These are phyloP conservation scores for Kregervanrija delftensis DNA, from an alignment of 805 yeast species.

Conservation along the genomic window DNA sequence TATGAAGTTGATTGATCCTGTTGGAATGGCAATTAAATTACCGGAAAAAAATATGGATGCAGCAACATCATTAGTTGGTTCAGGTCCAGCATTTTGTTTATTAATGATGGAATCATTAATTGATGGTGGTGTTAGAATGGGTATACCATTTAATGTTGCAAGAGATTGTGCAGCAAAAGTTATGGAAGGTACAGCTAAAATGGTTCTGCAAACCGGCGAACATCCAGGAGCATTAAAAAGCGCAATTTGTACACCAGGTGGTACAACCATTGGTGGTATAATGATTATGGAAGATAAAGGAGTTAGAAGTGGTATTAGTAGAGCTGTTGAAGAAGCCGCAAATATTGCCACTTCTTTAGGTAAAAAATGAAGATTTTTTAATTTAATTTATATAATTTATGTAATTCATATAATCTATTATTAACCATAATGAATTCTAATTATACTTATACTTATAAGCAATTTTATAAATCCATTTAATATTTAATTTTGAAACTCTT, in stretches of 20 bases:
- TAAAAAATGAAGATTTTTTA: conserved; percentile 32
- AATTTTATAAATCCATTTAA: neutral
- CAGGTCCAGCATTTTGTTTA: conserved; percentile 93
- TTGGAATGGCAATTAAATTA: conserved; percentile 59
- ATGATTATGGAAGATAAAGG: conserved; percentile 89
- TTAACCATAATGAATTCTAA: neutral
- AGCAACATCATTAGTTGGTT: conserved; percentile 90
- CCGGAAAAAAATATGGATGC: conserved; percentile 96
- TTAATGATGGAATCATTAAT: conserved; percentile 85
- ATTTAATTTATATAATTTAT: neutral
- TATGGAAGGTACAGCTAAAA: conserved; percentile 86
- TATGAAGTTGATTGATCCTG: conserved; percentile 49
- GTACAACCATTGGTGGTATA: conserved; percentile 94
- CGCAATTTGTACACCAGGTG: conserved; percentile 94
- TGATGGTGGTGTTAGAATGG: conserved; percentile 94
- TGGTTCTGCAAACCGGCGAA: conserved; percentile 74
- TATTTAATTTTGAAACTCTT: conserved; percentile 18
- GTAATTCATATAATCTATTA: neutral
- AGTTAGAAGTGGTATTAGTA: conserved; percentile 77
- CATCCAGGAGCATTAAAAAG: conserved; percentile 88
- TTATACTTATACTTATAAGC: neutral
- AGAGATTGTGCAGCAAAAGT: conserved; percentile 87
- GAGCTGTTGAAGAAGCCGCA: conserved; percentile 92
- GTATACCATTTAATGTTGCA: conserved; percentile 80
- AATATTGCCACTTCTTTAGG: conserved; percentile 59